Conservation (phyloP, 2,329 filamentous ascomycete genomes). For the Ciborinia camelliae region DNA sequence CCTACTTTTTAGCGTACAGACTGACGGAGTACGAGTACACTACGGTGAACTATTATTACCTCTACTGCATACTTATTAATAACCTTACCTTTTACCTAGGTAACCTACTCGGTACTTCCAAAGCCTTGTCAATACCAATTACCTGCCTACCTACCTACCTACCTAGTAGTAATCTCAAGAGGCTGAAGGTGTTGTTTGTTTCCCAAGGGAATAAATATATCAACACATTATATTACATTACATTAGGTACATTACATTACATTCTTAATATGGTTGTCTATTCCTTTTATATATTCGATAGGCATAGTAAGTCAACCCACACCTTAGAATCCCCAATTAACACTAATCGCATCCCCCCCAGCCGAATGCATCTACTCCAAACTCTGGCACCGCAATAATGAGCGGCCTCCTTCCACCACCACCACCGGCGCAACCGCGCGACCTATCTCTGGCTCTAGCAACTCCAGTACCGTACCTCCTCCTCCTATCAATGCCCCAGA, state of each 20-base stretch:
- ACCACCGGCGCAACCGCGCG: constrained; percentile 45
- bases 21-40: too few species aligned
- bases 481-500: constrained; percentile 32
- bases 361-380: constrained; percentile 97
- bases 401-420: constrained; percentile 29
- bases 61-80: too few species aligned
- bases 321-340: constrained; percentile 21
- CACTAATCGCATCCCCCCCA: constrained; percentile 41
- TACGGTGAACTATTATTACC: too few species aligned
- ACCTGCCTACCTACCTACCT: too few species aligned
- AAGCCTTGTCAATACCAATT: too few species aligned
- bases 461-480: constrained; percentile 41
- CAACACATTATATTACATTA: not conserved
- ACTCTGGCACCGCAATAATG: constrained; percentile 58
- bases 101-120: too few species aligned
- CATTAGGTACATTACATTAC: not conserved
- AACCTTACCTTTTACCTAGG: too few species aligned
- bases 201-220: too few species aligned
- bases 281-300: constrained; percentile 98
- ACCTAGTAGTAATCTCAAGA: too few species aligned
- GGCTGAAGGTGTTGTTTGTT: too few species aligned
- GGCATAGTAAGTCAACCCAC: constrained; percentile 68
- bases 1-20: too few species aligned
- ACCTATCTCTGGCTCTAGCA: constrained; percentile 47
- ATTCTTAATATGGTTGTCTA: constrained; percentile 74